A percentile compares a stretch with the other conserved stretches of the same genome.
Conservation (phyloP, 331 rosid species). For the Stylosanthes scabra region DNA sequence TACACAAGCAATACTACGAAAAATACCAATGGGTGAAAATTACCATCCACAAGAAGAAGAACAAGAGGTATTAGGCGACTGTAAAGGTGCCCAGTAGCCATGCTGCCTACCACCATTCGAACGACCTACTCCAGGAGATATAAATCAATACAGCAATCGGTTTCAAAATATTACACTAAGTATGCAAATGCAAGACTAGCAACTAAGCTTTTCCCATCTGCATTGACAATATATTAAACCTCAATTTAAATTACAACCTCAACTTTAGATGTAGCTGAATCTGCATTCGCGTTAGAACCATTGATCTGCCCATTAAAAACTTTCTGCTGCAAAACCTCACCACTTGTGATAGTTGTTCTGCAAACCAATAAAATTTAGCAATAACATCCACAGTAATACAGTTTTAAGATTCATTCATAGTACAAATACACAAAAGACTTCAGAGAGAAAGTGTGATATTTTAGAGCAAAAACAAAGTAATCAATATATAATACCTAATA, state of each 20-base stretch:
- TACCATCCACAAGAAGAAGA: slow-evolving; percentile 95
- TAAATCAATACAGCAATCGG: slow-evolving; percentile 34
- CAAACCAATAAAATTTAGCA: slow-evolving; percentile 34
- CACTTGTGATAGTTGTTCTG: slow-evolving; percentile 68
- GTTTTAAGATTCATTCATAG: neutral
- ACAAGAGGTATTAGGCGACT: slow-evolving; percentile 83
- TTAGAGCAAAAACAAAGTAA: neutral
- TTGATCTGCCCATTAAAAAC: slow-evolving; percentile 46
- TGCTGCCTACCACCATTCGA: slow-evolving; percentile 73
- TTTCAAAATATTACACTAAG: slow-evolving; percentile 13
- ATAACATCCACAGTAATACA: slow-evolving; percentile 14
- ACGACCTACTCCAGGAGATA: slow-evolving; percentile 60
- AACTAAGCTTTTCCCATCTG: neutral
- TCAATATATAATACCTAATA: slow-evolving; percentile 55
- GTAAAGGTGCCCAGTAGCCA: slow-evolving; percentile 80
- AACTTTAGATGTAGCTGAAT: slow-evolving; percentile 54
- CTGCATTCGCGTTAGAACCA: slow-evolving; percentile 45
- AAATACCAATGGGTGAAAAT: slow-evolving; percentile 20
- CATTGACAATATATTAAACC: neutral
- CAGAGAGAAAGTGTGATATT: neutral
- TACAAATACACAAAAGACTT: neutral
- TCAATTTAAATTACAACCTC: slow-evolving; percentile 60
- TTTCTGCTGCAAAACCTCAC: slow-evolving; percentile 64
- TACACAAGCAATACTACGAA: neutral
- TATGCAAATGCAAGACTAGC: slow-evolving; percentile 22